Conservation (phyloP, 73 alveolate species). For the Blepharisma japonicum region DNA sequence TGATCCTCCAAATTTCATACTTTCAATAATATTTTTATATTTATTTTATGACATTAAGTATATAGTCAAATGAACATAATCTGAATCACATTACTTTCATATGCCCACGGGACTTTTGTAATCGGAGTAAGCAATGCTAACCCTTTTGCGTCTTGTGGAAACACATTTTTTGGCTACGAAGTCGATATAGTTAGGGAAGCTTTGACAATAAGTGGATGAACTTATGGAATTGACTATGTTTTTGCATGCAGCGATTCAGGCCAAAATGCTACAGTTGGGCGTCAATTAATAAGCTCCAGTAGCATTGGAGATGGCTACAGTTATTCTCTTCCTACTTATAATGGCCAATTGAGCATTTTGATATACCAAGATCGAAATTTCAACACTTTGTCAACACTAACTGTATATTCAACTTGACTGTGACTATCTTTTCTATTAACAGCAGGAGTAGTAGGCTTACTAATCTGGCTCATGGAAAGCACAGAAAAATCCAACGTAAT, state of each 20-base stretch:
- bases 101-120: not conserved
- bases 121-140: not conserved
- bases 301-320: not conserved
- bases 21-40: too few relatives aligned
- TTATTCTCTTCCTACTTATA: constrained; percentile 16
- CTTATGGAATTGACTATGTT: not conserved
- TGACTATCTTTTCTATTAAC: not conserved
- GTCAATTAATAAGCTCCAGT: not conserved
- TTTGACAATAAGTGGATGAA: not conserved
- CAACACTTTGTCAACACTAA: not conserved
- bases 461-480: not conserved
- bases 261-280: constrained; percentile 6
- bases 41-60: too few relatives aligned
- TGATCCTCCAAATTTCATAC: too few relatives aligned
- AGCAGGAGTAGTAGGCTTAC: not conserved
- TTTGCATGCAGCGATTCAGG: not conserved
- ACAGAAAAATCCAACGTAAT: not conserved
- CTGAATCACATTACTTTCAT: too few relatives aligned
- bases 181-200: constrained; percentile 14
- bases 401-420: not conserved
- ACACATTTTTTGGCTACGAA: not conserved
- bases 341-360: constrained; percentile 9
- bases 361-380: not conserved
- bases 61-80: too few relatives aligned
- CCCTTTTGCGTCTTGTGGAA: constrained; percentile 4